Evolutionary conservation across 1,284 basidiomycete species (phyloP), one percentile per base, ranked within the genome.

Genomic region (Cystobasidium pallidum): DNA sequence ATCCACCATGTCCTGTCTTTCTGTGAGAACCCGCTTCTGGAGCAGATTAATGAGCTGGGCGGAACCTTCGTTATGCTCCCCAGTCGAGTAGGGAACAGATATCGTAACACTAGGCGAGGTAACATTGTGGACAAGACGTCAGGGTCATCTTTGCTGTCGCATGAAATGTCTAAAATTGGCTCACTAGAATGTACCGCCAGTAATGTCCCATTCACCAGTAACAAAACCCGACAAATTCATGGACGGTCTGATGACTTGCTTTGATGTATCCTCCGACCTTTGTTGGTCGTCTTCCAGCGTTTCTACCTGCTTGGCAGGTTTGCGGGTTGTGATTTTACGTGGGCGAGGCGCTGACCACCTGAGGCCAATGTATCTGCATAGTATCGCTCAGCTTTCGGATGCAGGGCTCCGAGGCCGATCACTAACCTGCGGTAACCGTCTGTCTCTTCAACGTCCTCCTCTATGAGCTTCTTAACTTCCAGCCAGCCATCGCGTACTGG

Each of bases 291-390:
- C 13, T 41, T 36, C 30, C 26, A 15, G 39, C 3, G 28, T 28
- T 11, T 61, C 36, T 4, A 21, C n/a, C 26, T 57, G 24, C 24
- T 36, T 45, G 28, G 30, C 26, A n/a, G 15, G 4, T 21, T 54
- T 67, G 4, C 45, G 21, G 3, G 62, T 21, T 28, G n/a, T 24
- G 36, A 54, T 30, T 47, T 73, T 73, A 6, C 71, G 64, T 7
- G 71, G 71, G 19, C 47, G 32, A n/a, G 52, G 63, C 28, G 34
- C 34, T 1, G 65, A 58, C 65, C 65, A 73, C 24, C 71, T 34
- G 36, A 73, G 47, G 21, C 71, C 63, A 19, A 73, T 15, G 51
- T 64, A 71, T 26, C 70, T 71, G 32, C 43, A 45, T 8, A n/a
- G 43, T 3, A 15, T n/a, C 15, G 43, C 43, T 45, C 43, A 45